These are phyloP conservation scores for Tieghemostelium lacteum DNA, from an alignment of 78 protist genomes.

Conservation along the genomic window DNA sequence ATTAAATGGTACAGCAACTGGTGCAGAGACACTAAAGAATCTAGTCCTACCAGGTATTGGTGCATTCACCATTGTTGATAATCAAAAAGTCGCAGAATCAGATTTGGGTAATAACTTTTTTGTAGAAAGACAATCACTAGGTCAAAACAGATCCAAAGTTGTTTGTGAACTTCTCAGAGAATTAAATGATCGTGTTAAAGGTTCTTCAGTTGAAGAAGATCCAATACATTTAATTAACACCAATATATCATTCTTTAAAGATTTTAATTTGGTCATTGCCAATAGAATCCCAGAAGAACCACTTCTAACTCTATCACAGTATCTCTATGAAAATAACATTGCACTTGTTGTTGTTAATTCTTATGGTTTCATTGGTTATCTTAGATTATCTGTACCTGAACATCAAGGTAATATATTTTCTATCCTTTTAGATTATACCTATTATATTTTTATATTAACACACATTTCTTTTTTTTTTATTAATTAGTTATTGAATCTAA, in stretches of 20 bases:
- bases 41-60: constrained; percentile 95
- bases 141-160: constrained; percentile 84
- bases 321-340: constrained; percentile 9
- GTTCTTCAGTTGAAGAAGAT: constrained; percentile 36
- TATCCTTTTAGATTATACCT: not conserved
- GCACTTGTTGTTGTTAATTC: constrained; percentile 81
- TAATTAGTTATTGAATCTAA: constrained; percentile 83
- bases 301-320: constrained; percentile 45
- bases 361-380: constrained; percentile 89
- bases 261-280: constrained; percentile 86
- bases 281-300: constrained; percentile 60
- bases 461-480: not conserved
- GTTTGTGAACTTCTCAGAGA: constrained; percentile 86
- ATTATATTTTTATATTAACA: too few species aligned
- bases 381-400: constrained; percentile 79
- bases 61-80: constrained; percentile 88
- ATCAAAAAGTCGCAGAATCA: constrained; percentile 41
- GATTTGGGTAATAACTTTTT: constrained; percentile 93
- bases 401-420: constrained; percentile 80
- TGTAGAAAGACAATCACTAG: constrained; percentile 61
- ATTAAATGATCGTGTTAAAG: constrained; percentile 86
- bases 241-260: constrained; percentile 54
- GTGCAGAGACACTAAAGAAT: constrained; percentile 95
- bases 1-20: constrained; percentile 90
- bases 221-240: constrained; percentile 70